phyloP scores from a whole-genome alignment of 768 basidiomycete species.

The Lactarius sp. region DNA sequence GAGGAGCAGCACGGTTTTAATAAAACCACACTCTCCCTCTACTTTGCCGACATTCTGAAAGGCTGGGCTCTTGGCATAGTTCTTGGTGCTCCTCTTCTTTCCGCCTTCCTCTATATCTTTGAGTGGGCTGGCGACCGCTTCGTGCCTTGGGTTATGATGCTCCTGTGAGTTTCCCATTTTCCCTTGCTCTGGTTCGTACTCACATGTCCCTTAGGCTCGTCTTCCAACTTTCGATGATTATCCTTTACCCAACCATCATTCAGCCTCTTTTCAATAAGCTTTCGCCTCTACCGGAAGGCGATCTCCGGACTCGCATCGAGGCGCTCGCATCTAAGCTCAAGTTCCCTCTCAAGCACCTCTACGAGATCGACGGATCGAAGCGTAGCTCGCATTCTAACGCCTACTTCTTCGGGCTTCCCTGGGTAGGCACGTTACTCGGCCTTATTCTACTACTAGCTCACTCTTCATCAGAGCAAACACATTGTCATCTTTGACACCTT shows the following conservation, averaged over 20 bases:
- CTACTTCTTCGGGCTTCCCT: conserved; percentile 97
- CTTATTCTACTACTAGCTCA: background rate
- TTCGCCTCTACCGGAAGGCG: conserved; percentile 74
- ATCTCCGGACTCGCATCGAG: conserved; percentile 75
- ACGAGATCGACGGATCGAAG: conserved; percentile 97
- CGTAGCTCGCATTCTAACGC: conserved; percentile 94
- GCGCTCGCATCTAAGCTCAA: conserved; percentile 70
- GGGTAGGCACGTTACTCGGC: conserved; percentile 45
- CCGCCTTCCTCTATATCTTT: conserved; percentile 84
- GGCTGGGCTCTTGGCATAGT: conserved; percentile 63
- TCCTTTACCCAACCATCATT: conserved; percentile 80
- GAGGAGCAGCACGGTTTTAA: conserved; percentile 98
- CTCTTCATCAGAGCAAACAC: conserved; percentile 69
- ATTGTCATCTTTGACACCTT: conserved; percentile 97
- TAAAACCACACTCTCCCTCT: conserved; percentile 78
- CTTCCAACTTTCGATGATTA: conserved; percentile 81
- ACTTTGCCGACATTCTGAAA: conserved; percentile 77
- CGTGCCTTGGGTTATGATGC: conserved; percentile 89
- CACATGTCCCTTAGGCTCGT: conserved; percentile 46
- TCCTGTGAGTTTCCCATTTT: conserved; percentile 55
- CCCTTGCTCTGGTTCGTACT: background rate
- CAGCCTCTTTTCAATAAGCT: conserved; percentile 98
- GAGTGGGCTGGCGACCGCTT: conserved; percentile 91
- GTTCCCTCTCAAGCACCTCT: conserved; percentile 92
- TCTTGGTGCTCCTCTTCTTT: conserved; percentile 82